Evolutionary conservation across 352 stramenopile species (phyloP).

Genomic region (Pythium periplocum): DNA sequence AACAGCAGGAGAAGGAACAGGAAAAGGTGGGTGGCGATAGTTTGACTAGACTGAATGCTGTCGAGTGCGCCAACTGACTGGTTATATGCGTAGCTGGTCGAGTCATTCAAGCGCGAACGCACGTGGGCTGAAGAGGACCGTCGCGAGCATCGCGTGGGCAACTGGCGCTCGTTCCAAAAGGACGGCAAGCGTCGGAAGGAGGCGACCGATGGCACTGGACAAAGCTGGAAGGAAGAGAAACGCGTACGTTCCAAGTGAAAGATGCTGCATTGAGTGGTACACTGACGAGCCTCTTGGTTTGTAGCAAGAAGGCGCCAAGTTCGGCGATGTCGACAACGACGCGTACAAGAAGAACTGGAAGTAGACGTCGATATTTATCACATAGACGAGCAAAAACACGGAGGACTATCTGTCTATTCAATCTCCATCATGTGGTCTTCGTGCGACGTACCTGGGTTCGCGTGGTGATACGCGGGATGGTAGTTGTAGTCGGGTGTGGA

Average conservation of each 20-base stretch:
- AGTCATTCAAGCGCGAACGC: slow-evolving; percentile 62
- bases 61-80: too few species aligned
- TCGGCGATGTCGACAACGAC: slow-evolving; percentile 58
- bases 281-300: slow-evolving; percentile 1
- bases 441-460: background rate
- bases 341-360: slow-evolving; percentile 80
- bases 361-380: slow-evolving; percentile 18
- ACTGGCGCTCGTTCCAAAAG: slow-evolving; percentile 78
- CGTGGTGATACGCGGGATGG: slow-evolving; percentile 4
- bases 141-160: slow-evolving; percentile 70
- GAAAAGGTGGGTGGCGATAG: slow-evolving; percentile 28
- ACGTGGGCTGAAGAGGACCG: slow-evolving; percentile 75
- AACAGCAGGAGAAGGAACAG: slow-evolving; percentile 73
- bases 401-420: slow-evolving; percentile 10
- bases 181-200: slow-evolving; percentile 65
- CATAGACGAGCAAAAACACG: too few species aligned
- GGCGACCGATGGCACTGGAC: slow-evolving; percentile 22
- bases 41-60: too few species aligned
- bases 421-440: slow-evolving; percentile 64
- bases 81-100: background rate
- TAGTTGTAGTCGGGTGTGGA: slow-evolving; percentile 1
- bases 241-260: slow-evolving; percentile 25
- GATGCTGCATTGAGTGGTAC: too few species aligned
- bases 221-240: slow-evolving; percentile 62
- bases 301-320: slow-evolving; percentile 48